Evolutionary conservation across 2,329 filamentous ascomycete genomes (phyloP).

Genomic region (Plenodomus tracheiphilus): DNA sequence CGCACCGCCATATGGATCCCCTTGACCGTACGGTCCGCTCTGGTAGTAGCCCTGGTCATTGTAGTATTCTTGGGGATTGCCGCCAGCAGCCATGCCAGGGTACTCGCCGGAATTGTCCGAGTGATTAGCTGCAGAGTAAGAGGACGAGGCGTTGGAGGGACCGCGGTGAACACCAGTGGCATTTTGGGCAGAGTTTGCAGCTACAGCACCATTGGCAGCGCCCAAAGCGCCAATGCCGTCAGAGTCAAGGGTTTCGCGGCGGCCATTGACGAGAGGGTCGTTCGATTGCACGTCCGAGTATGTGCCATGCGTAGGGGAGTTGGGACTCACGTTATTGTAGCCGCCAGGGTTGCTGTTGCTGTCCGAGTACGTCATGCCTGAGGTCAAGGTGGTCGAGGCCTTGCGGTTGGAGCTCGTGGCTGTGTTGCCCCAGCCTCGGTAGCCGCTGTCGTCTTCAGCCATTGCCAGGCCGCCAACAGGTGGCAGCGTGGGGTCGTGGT

Average conservation of each 20-base stretch:
- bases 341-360: slow-evolving; percentile 60
- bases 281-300: slow-evolving; percentile 70
- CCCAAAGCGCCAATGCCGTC: slow-evolving; percentile 85
- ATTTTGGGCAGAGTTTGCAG: slow-evolving; percentile 67
- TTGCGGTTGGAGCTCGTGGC: slow-evolving; percentile 72
- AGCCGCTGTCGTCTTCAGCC: slow-evolving; percentile 75
- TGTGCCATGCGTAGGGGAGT: slow-evolving; percentile 68
- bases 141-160: slow-evolving; percentile 92
- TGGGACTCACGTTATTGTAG: slow-evolving; percentile 48
- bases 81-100: slow-evolving; percentile 50
- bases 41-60: slow-evolving; percentile 60
- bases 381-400: slow-evolving; percentile 85
- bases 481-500: slow-evolving; percentile 82
- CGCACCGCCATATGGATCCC: slow-evolving; percentile 52
- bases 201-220: slow-evolving; percentile 37
- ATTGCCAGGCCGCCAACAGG: slow-evolving; percentile 63
- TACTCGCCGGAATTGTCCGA: slow-evolving; percentile 67
- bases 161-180: slow-evolving; percentile 75
- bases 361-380: slow-evolving; percentile 73
- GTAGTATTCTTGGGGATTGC: slow-evolving; percentile 56
- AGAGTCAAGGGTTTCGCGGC: slow-evolving; percentile 62
- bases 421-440: slow-evolving; percentile 92
- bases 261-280: slow-evolving; percentile 62
- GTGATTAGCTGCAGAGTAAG: slow-evolving; percentile 80
- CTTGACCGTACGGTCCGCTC: slow-evolving; percentile 59